Percentiles rank a stretch among this genome's conserved stretches.
Conservation (phyloP, 2,329 filamentous ascomycete species). For the Monosporascus sp. region DNA sequence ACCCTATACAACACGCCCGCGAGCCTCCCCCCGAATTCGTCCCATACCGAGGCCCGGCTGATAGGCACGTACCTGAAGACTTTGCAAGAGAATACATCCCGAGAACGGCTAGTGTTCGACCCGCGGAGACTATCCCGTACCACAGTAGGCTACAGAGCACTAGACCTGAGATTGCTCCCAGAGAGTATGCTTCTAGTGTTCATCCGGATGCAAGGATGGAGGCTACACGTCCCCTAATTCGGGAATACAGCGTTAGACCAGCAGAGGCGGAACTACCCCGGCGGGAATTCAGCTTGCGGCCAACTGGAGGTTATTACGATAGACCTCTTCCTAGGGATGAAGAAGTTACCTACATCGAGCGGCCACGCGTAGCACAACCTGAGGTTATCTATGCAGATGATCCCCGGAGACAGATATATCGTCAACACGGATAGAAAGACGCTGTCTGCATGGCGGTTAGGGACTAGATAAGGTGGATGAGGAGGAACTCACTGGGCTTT, state of each 20-base stretch:
- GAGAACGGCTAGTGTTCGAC: slow-evolving; percentile 54
- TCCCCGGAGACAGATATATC: slow-evolving; percentile 23
- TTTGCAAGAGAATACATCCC: slow-evolving; percentile 47
- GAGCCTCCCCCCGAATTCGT: slow-evolving; percentile 41
- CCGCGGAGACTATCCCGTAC: slow-evolving; percentile 40
- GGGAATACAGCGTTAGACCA: slow-evolving; percentile 29
- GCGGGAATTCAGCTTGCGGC: slow-evolving; percentile 37
- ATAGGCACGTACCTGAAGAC: slow-evolving; percentile 40
- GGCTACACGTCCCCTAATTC: slow-evolving; percentile 18
- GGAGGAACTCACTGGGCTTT: too few species aligned
- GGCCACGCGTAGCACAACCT: slow-evolving; percentile 34
- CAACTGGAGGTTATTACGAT: slow-evolving; percentile 40
- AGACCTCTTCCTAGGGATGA: slow-evolving; percentile 28
- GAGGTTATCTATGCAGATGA: slow-evolving; percentile 43
- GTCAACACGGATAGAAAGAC: slow-evolving; percentile 5
- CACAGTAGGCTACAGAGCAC: slow-evolving; percentile 41
- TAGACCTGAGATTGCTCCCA: slow-evolving; percentile 34
- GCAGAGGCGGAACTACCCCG: slow-evolving; percentile 27
- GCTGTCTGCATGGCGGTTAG: too few species aligned
- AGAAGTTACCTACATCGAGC: slow-evolving; percentile 41
- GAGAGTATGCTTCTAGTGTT: slow-evolving; percentile 43
- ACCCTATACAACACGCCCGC: slow-evolving; percentile 44
- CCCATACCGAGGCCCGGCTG: slow-evolving; percentile 38
- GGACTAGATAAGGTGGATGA: too few species aligned
- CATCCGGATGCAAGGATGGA: slow-evolving; percentile 34